Percentiles rank a stretch among this genome's conserved stretches.
These are phyloP conservation scores for Talaromyces funiculosus DNA, from an alignment of 2,329 filamentous ascomycete species.

Conservation along the genomic window DNA sequence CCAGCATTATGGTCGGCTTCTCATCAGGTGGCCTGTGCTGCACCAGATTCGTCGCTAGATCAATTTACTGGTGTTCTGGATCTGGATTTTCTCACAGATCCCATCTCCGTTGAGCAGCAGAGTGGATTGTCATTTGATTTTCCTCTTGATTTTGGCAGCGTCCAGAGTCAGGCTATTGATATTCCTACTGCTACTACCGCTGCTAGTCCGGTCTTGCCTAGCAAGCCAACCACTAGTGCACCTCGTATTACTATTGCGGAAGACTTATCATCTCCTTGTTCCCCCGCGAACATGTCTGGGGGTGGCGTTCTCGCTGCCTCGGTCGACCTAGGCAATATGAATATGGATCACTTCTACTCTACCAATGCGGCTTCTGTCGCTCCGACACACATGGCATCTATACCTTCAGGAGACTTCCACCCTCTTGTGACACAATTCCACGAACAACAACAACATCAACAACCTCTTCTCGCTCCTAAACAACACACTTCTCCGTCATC, in stretches of 20 bases:
- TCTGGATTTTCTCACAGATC: constrained; percentile 5
- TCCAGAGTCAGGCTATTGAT: background rate
- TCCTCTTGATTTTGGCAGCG: constrained; percentile 4
- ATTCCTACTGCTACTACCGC: background rate
- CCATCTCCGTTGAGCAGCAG: constrained; percentile 1
- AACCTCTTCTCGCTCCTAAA: constrained; percentile 12
- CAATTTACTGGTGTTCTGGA: constrained; percentile 11
- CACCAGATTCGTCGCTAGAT: constrained; percentile 7
- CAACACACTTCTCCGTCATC: constrained; percentile 6
- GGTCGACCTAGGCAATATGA: constrained; percentile 7
- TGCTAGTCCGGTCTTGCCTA: background rate
- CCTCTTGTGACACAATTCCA: constrained; percentile 7
- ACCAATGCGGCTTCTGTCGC: background rate
- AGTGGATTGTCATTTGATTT: constrained; percentile 8
- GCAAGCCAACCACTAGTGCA: background rate
- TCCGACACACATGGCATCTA: constrained; percentile 3
- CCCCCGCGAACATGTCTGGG: constrained; percentile 8
- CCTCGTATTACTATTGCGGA: background rate
- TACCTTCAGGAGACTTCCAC: constrained; percentile 1
- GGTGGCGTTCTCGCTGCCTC: constrained; percentile 1
- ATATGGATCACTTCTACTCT: constrained; percentile 10
- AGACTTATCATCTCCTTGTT: constrained; percentile 6
- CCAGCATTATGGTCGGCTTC: constrained; percentile 9
- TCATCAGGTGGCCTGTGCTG: constrained; percentile 2
- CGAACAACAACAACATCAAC: constrained; percentile 6